Base-by-base conservation (phyloP, 164 flowering plant species). In the Nelumbo lutea region DNA sequence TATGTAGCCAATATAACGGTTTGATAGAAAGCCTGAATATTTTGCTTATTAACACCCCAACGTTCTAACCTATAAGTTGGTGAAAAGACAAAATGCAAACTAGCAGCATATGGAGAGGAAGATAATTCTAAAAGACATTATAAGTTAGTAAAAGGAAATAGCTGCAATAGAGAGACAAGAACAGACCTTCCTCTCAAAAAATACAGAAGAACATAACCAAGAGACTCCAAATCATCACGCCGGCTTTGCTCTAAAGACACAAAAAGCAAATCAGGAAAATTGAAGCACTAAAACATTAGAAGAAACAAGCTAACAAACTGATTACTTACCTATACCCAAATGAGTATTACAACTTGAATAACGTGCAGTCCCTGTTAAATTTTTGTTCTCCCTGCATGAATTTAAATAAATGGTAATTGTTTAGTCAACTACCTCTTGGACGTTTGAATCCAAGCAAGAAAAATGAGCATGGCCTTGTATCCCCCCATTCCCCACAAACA, bases 311-410 rank as follows among this genome's bases (percentile, higher is more conserved):
- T 11, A 57, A 38, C n/a, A 11, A 66, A 51, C 51, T 9, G 47
- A 58, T 58, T 59, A 4, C 89, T 76, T 80, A 96, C 99, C 99
- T 72, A 96, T 93, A 66, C 99, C 99, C 64, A 93, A 89, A 85
- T 96, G 99, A 75, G 99, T 96, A 78, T 96, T 93, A 83, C 98
- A 93, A 81, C 99, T 96, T 57, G 98, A 98, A 80, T 96, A 96
- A 5, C 99, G 91, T 59, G 99, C 99, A 78, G 99, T 96, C 55
- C 99, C 99, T 0, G 99, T 96, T 59, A 96, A 80, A 67, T 90
- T 96, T 61, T 96, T 96, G 77, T 96, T 91, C 81, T 96, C 99
- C 82, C 99, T 96, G 82, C 7, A 72, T 15, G 14, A 53, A 4
- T 47, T 52, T 45, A 51, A 13, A 11, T 63, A 51, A 4, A 53